Base-by-base conservation (phyloP, 164 flowering plant genomes). In the Umbilicus rupestris region DNA sequence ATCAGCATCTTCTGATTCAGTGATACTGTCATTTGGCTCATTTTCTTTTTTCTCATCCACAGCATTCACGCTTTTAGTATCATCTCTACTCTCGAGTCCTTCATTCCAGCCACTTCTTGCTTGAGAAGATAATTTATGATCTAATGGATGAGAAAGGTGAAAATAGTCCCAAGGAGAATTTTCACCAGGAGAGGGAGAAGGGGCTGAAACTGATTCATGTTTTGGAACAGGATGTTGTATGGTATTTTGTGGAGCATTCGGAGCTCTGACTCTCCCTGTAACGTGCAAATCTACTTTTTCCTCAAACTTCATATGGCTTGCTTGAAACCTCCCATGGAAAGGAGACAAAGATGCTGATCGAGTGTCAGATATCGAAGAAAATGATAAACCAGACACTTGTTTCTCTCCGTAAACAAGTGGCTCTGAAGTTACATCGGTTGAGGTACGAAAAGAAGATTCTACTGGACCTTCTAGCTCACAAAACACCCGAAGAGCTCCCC, bases 121-220 rank as follows among this genome's bases (percentile, higher is more conserved):
- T 67, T 78, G 85, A 70, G 76, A 76, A 67, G 92, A 81, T 70
- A 81, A 75, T 47, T 82, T 86, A 29, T 76, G 69, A 62, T 87
- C 86, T 63, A 74, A 69, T 1, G 90, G 80, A 77, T 76, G 82
- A 69, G 69, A 75, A 55, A 79, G 81, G 64, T 78, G 87, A 73
- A 91, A 94, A 74, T 70, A 94, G 78, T 94, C 99, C 97, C 97
- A 94, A n/a, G 85, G 90, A 57, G 87, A 74, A 67, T 76, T 74
- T 67, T 65, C 84, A 3, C 79, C 75, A 19, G 64, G 20, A 16
- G 83, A 68, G 66, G 82, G 71, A 69, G 66, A 69, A 49, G 80
- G 84, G 75, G 73, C 72, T 31, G 73, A 72, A 30, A 81, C 66
- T 49, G 74, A 49, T 74, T 81, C 85, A 8, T 76, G 74, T 66